A percentile compares a stretch with the other conserved stretches of the same genome.
Conservation (phyloP, 371 early-diverging fungal genomes). For the Mortierella sp. region DNA sequence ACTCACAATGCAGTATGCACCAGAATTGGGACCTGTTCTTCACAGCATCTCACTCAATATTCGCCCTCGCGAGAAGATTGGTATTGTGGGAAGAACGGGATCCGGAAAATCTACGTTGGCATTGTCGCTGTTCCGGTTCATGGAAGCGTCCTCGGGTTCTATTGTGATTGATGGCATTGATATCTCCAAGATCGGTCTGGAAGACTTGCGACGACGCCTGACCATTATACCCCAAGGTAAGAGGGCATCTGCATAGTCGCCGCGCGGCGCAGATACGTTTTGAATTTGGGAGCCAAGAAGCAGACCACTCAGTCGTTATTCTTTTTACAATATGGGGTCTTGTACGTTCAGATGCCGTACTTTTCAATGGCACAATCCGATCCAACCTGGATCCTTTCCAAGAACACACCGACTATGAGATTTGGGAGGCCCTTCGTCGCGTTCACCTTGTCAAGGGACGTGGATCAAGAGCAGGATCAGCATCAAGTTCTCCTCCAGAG, state of each 20-base stretch:
- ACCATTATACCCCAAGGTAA: constrained; percentile 81
- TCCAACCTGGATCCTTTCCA: constrained; percentile 75
- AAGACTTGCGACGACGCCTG: constrained; percentile 70
- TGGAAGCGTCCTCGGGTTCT: constrained; percentile 69
- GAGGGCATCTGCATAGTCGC: too few species aligned
- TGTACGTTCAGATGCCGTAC: constrained; percentile 60
- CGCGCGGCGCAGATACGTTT: too few species aligned
- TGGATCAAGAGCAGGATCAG: constrained; percentile 28
- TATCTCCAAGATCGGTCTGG: constrained; percentile 70
- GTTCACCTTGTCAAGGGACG: constrained; percentile 58
- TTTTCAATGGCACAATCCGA: constrained; percentile 74
- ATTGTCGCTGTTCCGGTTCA: constrained; percentile 74
- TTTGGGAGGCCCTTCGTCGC: constrained; percentile 74
- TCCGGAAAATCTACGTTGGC: constrained; percentile 78
- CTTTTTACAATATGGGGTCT: too few species aligned
- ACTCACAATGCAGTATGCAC: constrained; percentile 68
- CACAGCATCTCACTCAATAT: constrained; percentile 63
- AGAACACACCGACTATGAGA: constrained; percentile 64
- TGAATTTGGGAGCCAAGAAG: too few species aligned
- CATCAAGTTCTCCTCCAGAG: constrained; percentile 17
- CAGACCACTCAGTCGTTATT: too few species aligned
- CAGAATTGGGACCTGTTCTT: constrained; percentile 69
- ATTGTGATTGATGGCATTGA: constrained; percentile 79
- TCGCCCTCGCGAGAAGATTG: constrained; percentile 66
- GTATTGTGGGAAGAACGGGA: constrained; percentile 70